Percentiles rank a stretch among this genome's conserved stretches.
Conservation (phyloP, 495 filamentous ascomycete species). For the Trichoderma reesei region DNA sequence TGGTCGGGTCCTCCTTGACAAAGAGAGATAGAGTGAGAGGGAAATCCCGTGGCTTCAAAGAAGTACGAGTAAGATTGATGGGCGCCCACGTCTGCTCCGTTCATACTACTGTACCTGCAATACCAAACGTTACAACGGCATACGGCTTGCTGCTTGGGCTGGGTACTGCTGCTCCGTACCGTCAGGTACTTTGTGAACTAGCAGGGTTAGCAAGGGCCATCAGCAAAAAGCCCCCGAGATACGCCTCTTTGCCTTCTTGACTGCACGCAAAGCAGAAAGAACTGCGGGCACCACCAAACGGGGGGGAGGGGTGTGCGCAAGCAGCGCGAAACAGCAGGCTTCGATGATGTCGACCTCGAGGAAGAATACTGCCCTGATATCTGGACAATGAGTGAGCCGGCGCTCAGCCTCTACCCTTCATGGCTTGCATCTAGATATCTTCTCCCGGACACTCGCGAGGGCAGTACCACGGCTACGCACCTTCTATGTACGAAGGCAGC, state of each 20-base stretch:
- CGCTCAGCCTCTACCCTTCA: background rate
- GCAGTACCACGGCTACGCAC: background rate
- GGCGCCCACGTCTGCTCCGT: slow-evolving; percentile 5
- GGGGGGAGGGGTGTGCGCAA: background rate
- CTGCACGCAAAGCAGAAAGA: background rate
- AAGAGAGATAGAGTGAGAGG: background rate
- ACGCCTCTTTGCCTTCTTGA: background rate
- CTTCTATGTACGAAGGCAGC: no score
- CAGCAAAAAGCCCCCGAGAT: slow-evolving; percentile 8
- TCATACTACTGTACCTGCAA: no score
- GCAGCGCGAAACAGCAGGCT: background rate
- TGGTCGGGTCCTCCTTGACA: background rate
- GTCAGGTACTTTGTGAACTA: background rate
- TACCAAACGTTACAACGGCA: slow-evolving; percentile 5
- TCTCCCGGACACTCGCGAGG: background rate
- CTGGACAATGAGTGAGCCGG: background rate
- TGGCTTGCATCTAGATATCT: background rate
- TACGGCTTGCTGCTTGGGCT: background rate
- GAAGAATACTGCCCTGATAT: background rate
- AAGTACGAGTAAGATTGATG: background rate
- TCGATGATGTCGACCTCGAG: background rate
- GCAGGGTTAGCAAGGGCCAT: slow-evolving; percentile 6
- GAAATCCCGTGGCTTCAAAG: background rate
- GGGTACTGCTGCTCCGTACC: background rate
- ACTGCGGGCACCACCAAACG: background rate